Evolutionary conservation across 768 basidiomycete species (phyloP), one percentile per base, ranked within the genome.

Genomic region (Podaxis pistillaris): DNA sequence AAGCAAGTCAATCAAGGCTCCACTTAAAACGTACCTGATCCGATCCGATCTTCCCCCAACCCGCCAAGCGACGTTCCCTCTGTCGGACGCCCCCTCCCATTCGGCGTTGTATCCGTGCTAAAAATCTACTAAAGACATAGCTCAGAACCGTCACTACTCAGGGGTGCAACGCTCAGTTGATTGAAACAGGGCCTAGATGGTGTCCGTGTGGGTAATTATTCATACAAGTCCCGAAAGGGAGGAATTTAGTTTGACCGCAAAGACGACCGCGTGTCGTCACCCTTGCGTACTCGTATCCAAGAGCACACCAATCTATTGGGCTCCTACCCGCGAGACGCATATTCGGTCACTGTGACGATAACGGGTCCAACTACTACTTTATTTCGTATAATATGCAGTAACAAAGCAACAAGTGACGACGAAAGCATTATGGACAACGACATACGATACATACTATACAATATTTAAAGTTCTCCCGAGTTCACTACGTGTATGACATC

Each of bases 21-120:
- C 58, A 51, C 49, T 49, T 59, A 40, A 37, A 24, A 13, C 24
- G 58, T 60, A 52, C 50, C 58, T 60, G 47, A 26, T 36, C 47
- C 36, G 49, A 60, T 60, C 49, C 15, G 24, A 57, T 57, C 56
- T 57, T 24, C 38, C 6, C 24, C 26, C 13, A 33, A 44, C 38
- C 12, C 13, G 15, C 28, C 26, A 30, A 40, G 12, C 22, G 26
- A 50, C 22, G 12, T 12, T 28, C 49, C 49, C 12, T 50, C 19
- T 19, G n/a, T 46, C 44, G 17, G 17, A 17, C 17, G 6, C 19
- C 49, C 6, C 49, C 24, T 7, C 13, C 28, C 26, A 22, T 50
- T 50, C 26, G 22, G 49, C 22, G 12, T 50, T 28, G 9, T 8
- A 11, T 24, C 47, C 26, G 24, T 50, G 11, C 22, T 50, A 9